phyloP scores from a whole-genome alignment of 305 asterid genomes.

The Fraxinus paxiana region DNA sequence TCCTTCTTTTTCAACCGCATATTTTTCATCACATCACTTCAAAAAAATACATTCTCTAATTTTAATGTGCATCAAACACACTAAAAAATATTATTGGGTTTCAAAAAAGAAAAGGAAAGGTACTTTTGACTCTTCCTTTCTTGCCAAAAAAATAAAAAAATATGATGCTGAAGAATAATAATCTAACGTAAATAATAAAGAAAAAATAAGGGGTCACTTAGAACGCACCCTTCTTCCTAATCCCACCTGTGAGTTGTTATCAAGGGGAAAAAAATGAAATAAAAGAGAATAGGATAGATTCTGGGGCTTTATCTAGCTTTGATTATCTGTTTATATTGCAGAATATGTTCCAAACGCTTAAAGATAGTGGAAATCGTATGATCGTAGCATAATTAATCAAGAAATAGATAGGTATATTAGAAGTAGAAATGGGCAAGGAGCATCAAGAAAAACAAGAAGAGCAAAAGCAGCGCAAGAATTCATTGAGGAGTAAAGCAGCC shows the following conservation, averaged over 20 bases:
- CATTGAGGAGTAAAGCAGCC: slow-evolving; percentile 75
- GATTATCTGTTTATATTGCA: background rate
- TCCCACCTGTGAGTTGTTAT: slow-evolving; percentile 5
- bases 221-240: slow-evolving; percentile 9
- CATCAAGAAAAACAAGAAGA: slow-evolving; percentile 23
- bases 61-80: no score
- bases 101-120: background rate
- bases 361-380: slow-evolving; percentile 24
- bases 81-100: background rate
- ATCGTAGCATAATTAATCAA: background rate
- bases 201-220: background rate
- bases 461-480: slow-evolving; percentile 30
- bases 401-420: background rate
- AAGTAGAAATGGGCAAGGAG: slow-evolving; percentile 35
- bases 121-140: background rate
- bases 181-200: background rate
- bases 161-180: background rate
- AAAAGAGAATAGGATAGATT: background rate
- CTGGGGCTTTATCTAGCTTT: background rate
- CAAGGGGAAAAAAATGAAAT: background rate
- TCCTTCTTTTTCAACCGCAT: no score
- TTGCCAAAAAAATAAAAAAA: background rate
- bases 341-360: background rate
- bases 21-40: no score
- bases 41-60: no score